Evolutionary conservation across 257 asterid genomes (phyloP).

Genomic region (Solanum sitiens): DNA sequence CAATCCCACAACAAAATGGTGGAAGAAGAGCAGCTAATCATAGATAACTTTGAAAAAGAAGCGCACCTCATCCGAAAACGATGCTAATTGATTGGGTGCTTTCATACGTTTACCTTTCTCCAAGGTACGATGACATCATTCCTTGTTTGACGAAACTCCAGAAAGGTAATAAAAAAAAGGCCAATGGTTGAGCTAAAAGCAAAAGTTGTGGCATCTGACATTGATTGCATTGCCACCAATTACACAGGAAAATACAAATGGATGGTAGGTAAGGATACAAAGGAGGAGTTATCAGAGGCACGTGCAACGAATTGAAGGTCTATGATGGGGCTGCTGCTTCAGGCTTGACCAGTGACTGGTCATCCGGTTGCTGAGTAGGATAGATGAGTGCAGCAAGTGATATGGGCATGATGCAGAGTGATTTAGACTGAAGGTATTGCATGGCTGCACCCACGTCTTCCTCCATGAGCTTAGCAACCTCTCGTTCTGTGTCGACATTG

Average conservation of each 20-base stretch:
- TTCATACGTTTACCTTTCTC: slow-evolving; percentile 8
- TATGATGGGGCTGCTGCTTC: slow-evolving; percentile 56
- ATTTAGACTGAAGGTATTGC: slow-evolving; percentile 78
- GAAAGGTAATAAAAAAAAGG: neutral
- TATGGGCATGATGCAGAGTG: slow-evolving; percentile 89
- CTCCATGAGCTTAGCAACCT: slow-evolving; percentile 83
- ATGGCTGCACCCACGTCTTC: slow-evolving; percentile 78
- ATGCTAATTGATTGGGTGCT: slow-evolving; percentile 12
- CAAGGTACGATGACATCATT: slow-evolving; percentile 14
- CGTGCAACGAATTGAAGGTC: slow-evolving; percentile 13
- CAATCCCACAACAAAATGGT: slow-evolving; percentile 25
- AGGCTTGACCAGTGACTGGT: slow-evolving; percentile 41
- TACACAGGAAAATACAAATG: neutral
- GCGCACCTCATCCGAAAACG: slow-evolving; percentile 14
- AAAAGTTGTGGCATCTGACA: slow-evolving; percentile 28
- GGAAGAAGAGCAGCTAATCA: slow-evolving; percentile 6
- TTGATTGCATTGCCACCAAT: slow-evolving; percentile 23
- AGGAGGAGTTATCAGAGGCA: slow-evolving; percentile 28
- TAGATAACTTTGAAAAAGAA: slow-evolving; percentile 15
- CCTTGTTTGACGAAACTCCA: neutral
- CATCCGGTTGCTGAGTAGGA: slow-evolving; percentile 42
- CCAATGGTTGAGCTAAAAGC: slow-evolving; percentile 12
- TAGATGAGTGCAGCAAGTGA: slow-evolving; percentile 81
- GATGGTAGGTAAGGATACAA: slow-evolving; percentile 9
- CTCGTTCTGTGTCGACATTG: slow-evolving; percentile 62